Conservation (phyloP, 2,329 filamentous ascomycete species). For the Alternaria postmessia region DNA sequence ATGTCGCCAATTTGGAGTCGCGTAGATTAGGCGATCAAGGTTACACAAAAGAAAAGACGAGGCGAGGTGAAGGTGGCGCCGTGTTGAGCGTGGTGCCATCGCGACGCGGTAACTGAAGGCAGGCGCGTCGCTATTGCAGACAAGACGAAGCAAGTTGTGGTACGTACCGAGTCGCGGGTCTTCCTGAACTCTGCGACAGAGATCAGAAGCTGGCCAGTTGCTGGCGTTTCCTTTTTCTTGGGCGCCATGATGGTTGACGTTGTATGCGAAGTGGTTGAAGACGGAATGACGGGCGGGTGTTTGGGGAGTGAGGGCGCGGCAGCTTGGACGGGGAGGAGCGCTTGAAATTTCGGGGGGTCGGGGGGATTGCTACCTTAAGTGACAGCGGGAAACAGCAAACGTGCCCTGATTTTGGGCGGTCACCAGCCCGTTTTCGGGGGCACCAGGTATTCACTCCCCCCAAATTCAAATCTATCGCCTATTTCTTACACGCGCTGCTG, state of each 20-base stretch:
- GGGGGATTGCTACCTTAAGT: constrained; percentile 17
- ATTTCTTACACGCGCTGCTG: not conserved
- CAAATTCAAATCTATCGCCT: not conserved
- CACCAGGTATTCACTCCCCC: not conserved
- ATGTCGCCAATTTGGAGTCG: constrained; percentile 27
- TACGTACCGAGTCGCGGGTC: constrained; percentile 82
- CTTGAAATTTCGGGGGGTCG: constrained; percentile 3
- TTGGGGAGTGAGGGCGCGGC: constrained; percentile 10
- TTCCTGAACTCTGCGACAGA: constrained; percentile 80
- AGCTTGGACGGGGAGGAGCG: constrained; percentile 1
- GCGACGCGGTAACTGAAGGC: constrained; percentile 19
- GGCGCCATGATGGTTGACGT: constrained; percentile 34
- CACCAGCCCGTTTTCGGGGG: constrained; percentile 5
- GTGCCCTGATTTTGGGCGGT: constrained; percentile 9
- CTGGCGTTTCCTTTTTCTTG: constrained; percentile 40
- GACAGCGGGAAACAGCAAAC: constrained; percentile 13
- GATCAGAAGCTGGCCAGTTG: constrained; percentile 52
- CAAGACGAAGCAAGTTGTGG: constrained; percentile 9
- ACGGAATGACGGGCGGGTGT: constrained; percentile 8
- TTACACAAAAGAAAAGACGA: constrained; percentile 3
- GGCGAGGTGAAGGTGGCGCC: constrained; percentile 13
- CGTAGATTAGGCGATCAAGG: constrained; percentile 33
- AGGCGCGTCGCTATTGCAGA: constrained; percentile 26
- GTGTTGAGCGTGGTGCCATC: constrained; percentile 14
- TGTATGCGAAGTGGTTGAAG: constrained; percentile 16